These are phyloP conservation scores for Tetragonia tetragonoides DNA, from an alignment of 148 eudicot species.

Conservation along the genomic window DNA sequence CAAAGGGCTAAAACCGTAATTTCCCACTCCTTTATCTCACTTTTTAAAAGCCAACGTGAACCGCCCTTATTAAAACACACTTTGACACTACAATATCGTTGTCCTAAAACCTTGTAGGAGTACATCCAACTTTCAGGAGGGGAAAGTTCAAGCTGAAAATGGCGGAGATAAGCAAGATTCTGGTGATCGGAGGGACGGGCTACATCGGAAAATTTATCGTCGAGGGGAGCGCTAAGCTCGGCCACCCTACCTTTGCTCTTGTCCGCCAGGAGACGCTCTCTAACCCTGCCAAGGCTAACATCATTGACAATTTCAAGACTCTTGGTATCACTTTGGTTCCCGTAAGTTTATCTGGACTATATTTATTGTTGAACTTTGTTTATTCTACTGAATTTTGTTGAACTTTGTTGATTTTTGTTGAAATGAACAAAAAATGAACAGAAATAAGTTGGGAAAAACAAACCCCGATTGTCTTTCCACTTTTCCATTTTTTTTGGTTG, in stretches of 20 bases:
- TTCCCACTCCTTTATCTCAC: too few relatives aligned
- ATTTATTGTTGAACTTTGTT: too few relatives aligned
- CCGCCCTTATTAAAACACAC: too few relatives aligned
- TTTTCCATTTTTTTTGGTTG: too few relatives aligned
- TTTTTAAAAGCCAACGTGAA: too few relatives aligned
- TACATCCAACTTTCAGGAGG: neutral
- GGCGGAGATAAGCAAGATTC: conserved; percentile 53
- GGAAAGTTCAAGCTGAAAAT: conserved; percentile 16
- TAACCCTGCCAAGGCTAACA: conserved; percentile 36
- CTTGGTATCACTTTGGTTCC: conserved; percentile 45
- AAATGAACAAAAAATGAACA: too few relatives aligned
- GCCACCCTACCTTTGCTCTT: conserved; percentile 58
- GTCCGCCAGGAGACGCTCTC: conserved; percentile 47
- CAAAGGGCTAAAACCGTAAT: too few relatives aligned
- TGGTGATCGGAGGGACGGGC: conserved; percentile 71
- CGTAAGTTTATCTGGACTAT: too few relatives aligned
- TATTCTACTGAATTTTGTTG: neutral
- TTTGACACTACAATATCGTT: neutral
- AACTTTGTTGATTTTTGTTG: too few relatives aligned
- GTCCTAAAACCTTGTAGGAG: too few relatives aligned
- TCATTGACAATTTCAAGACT: conserved; percentile 48
- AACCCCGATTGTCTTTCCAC: too few relatives aligned
- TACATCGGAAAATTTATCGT: conserved; percentile 62
- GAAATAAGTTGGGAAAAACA: too few relatives aligned
- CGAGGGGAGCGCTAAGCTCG: conserved; percentile 55